Base-by-base conservation (phyloP, 2,329 filamentous ascomycete genomes). In the Byssochlamys sp. region DNA sequence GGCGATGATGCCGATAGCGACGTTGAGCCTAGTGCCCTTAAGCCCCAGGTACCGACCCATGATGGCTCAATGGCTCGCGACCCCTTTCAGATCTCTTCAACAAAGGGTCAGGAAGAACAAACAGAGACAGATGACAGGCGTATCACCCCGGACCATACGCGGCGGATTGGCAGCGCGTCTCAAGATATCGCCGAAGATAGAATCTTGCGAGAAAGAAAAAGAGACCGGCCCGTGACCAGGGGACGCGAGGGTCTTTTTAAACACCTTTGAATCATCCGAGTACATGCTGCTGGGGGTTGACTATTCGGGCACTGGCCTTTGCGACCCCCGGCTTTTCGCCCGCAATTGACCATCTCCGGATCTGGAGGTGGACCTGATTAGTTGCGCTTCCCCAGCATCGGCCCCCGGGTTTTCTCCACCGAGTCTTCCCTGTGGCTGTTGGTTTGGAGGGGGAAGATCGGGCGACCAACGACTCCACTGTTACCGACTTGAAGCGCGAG, bases 1-100 rank as follows among this genome's bases (percentile, higher is more conserved):
- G 58, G 87, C 87, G 65, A 90, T 81, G n/a, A 84, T 74, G 60
- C 84, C 84, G 63, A 90, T 83, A 56, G 86, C 86, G 71, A 83
- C 80, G 75, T 87, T 88, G 62, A 90, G 82, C 70, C 74, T 72
- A 33, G 80, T 75, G 75, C 87, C 87, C 57, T 79, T 79, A 60
- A 89, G 80, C 71, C 87, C 87, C 64, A 87, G 83, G 66, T 81
- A 89, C 58, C 72, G 75, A 54, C 63, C 64, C 67, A 71, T 71
- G 48, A 54, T 62, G 63, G 54, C 61, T 52, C 33, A 45, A 45
- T 55, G 49, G 49, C 49, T 51, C 49, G 9, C 24, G 10, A 24
- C 24, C 49, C 12, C 49, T 51, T 28, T 26, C 25, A 51, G n/a
- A 19, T 45, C 39, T 19, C 39, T 19, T 51, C 25, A 28, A 51